Base-by-base conservation (phyloP, 1,139 yeast species). In the Spathaspora sp. region DNA sequence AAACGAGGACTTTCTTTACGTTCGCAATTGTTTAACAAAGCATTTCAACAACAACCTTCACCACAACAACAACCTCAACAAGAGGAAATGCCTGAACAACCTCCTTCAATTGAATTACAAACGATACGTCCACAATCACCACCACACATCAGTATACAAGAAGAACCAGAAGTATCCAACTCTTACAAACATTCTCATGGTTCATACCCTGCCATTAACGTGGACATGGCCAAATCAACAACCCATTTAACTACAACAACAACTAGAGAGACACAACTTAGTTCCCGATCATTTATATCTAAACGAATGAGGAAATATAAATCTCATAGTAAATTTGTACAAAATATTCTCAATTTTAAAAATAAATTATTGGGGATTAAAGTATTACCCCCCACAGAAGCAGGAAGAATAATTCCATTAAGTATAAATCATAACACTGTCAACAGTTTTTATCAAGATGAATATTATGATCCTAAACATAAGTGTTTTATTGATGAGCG, bases 361-460 rank as follows among this genome's bases (percentile, higher is more conserved):
- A 58, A 74, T 47, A 57, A 64, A 29, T 45, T 82, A 5, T 55
- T 79, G 25, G 81, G 84, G 16, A 67, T 65, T 7, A 64, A 68
- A 41, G 61, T 63, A 7, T 60, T 76, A 17, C 78, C 81, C 1
- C 77, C 82, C 7, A 77, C 95, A 0, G 76, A 74, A 45, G 77
- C 82, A 42, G 97, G 97, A 2, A 72, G 98, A 50, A 70, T 74
- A 31, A 78, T 91, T n/a, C 97, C 97, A 0, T 61, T 91, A 11
- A 59, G 76, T 1, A 59, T 80, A 13, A 67, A 71, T 49, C 65
- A 68, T 27, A 61, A 56, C 17, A 57, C 56, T 7, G 60, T 65
- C 16, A 69, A 70, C 46, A 53, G 50, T 1, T 54, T 55, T 29
- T 72, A 65, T 49, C 62, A 59, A 23, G 68, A 64, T 39, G 59